Base-by-base conservation (phyloP, 2,329 filamentous ascomycete genomes). In the Talaromyces sp. region DNA sequence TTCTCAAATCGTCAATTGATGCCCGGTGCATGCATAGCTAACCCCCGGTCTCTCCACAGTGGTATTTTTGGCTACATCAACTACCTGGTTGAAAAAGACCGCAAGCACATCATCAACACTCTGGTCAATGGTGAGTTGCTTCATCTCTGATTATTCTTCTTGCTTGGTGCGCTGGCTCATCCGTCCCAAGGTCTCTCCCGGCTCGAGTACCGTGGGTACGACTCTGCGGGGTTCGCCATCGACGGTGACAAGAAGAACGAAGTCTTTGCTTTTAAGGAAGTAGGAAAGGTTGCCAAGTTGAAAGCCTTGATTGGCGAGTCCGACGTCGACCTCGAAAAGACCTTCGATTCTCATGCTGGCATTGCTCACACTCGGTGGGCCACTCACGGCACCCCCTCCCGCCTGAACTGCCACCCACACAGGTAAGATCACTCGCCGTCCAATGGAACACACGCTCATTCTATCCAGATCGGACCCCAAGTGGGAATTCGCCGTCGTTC, bases 331-430 rank as follows among this genome's bases (percentile, higher is more conserved):
- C 83, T 92, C 70, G 90, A 86, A 78, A 96, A 96, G 85, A 85
- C 92, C 74, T 98, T 97, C 77, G 95, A 98, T 80, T 97, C 93
- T 74, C 95, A 99, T 82, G 93, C 92, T 74, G 95, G 93, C 77
- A 98, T 99, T 82, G 91, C 95, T 77, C 95, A 99, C 88, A 99
- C 95, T 67, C 88, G 95, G 78, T 99, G 95, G 95, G 95, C 95
- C 70, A 99, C 95, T 71, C 95, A 99, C 83, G 95, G 95, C 61
- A 88, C 91, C 65, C 95, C 95, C 60, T 97, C 93, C 68, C 90
- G 92, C 72, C 74, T 89, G 76, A 99, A 99, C 86, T 99, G 95
- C 88, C 95, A 99, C 80, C 95, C 95, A 72, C 93, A 98, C 85
- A 88, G 92, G 92, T 96, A 87, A 77, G 85, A 55, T 55, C 55